A percentile compares a stretch with the other conserved stretches of the same genome.
These are phyloP conservation scores for Alternaria brassicicola DNA, from an alignment of 2,329 filamentous ascomycete genomes.

Conservation along the genomic window DNA sequence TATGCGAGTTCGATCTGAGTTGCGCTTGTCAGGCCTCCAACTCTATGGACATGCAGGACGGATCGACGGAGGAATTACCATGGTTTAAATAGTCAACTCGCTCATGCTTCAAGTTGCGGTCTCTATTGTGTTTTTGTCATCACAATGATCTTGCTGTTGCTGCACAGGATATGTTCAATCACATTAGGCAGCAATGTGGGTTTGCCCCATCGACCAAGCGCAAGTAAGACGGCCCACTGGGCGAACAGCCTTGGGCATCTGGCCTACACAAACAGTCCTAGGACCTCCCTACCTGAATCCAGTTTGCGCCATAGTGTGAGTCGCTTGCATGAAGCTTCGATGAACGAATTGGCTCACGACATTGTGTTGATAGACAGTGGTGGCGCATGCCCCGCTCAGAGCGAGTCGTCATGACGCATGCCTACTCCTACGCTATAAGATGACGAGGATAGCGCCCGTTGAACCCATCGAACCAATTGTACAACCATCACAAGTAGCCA, in stretches of 20 bases:
- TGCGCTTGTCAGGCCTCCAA: conserved; percentile 1
- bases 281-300: not conserved
- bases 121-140: not conserved
- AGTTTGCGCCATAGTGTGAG: not conserved
- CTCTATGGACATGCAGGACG: not conserved
- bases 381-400: conserved; percentile 8
- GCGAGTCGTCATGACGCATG: conserved; percentile 9
- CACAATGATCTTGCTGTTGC: not conserved
- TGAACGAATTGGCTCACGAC: not conserved
- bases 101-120: not conserved
- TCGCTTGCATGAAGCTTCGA: not conserved
- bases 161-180: not conserved
- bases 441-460: not conserved
- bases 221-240: not conserved
- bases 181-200: not conserved
- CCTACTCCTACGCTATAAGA: conserved; percentile 4
- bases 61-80: not conserved
- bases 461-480: not conserved
- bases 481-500: not conserved
- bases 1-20: not conserved
- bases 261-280: not conserved
- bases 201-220: not conserved
- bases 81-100: not conserved
- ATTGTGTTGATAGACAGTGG: not conserved
- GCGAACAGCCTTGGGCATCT: not conserved